Percentiles rank a stretch among this genome's conserved stretches.
phyloP scores from a whole-genome alignment of 148 eudicot species.

The Camellia lanceoleosa region DNA sequence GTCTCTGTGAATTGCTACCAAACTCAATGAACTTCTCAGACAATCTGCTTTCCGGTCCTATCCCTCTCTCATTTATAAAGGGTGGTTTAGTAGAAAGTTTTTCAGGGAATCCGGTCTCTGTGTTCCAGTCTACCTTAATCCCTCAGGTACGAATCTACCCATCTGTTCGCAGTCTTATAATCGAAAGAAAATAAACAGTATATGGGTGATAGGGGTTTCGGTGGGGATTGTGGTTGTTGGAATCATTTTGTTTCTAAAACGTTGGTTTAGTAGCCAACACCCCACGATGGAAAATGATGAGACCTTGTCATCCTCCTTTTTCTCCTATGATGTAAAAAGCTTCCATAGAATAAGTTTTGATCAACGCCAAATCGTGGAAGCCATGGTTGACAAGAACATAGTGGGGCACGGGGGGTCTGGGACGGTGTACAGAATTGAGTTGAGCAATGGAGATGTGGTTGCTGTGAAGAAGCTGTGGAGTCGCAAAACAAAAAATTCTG shows the following conservation, averaged over 20 bases:
- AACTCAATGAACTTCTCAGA: slow-evolving; percentile 69
- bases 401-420: slow-evolving; percentile 94
- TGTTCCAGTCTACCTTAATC: slow-evolving; percentile 35
- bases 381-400: slow-evolving; percentile 79
- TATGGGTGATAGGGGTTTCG: slow-evolving; percentile 63
- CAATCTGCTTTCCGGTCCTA: slow-evolving; percentile 72
- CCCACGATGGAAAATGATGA: slow-evolving; percentile 49
- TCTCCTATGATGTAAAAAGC: slow-evolving; percentile 73
- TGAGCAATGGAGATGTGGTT: slow-evolving; percentile 63
- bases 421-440: slow-evolving; percentile 67
- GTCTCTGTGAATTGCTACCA: slow-evolving; percentile 55
- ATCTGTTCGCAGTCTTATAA: slow-evolving; percentile 38
- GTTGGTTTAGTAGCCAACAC: slow-evolving; percentile 53
- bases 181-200: slow-evolving; percentile 43
- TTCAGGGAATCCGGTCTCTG: slow-evolving; percentile 68
- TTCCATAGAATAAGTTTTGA: slow-evolving; percentile 77
- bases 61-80: slow-evolving; percentile 55
- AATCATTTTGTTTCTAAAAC: slow-evolving; percentile 42
- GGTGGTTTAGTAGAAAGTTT: slow-evolving; percentile 73
- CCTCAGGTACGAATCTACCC: slow-evolving; percentile 51
- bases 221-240: slow-evolving; percentile 53
- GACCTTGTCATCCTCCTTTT: slow-evolving; percentile 55
- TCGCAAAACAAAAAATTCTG: slow-evolving; percentile 47
- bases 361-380: slow-evolving; percentile 64
- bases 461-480: slow-evolving; percentile 94